Evolutionary conservation across 345 rosid species (phyloP), one percentile per base, ranked within the genome.

Genomic region (Aquilaria malaccensis): DNA sequence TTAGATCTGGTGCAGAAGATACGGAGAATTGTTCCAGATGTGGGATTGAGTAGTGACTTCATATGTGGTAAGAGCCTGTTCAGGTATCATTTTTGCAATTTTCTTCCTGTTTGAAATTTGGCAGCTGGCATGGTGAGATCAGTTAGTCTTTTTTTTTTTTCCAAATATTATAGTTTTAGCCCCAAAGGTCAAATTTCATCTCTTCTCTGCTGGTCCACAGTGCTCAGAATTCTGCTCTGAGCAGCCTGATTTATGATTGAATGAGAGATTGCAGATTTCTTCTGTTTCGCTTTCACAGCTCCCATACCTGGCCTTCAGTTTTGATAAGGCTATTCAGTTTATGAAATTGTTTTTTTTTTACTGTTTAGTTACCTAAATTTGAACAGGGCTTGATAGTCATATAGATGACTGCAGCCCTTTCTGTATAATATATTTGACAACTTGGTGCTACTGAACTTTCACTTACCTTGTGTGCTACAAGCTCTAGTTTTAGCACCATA

Each of bases 21-120:
- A 50, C 64, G 87, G 63, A 69, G 77, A 56, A 84, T 86, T 50
- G 76, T 93, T 71, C 99, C 97, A 4, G 87, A 87, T 32, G 81
- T 89, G 63, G 90, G 87, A 62, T n/a, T 93, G 70, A 89, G 85
- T 75, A 89, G 97, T 49, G 97, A 93, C 71, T 93, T 94, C 56
- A 94, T 93, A 32, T 79, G 86, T 13, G 95, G 97, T 92, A 83
- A 55, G 85, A 49, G 65, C 50, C 12, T 71, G 33, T 53, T 10
- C 59, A 4, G 5, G 52, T 60, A 54, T 61, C 30, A 2, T 55
- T 32, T 50, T 49, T 56, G 13, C 30, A 50, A 51, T 56, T 22
- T 43, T 33, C 50, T 50, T 59, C 47, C 12, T 47, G 22, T 61
- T 47, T 31, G 55, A 33, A 60, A 66, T 60, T 56, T 41, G 47